These are phyloP conservation scores for Wallacemonas sp. DNA, from an alignment of 208 protist species.

Conservation along the genomic window DNA sequence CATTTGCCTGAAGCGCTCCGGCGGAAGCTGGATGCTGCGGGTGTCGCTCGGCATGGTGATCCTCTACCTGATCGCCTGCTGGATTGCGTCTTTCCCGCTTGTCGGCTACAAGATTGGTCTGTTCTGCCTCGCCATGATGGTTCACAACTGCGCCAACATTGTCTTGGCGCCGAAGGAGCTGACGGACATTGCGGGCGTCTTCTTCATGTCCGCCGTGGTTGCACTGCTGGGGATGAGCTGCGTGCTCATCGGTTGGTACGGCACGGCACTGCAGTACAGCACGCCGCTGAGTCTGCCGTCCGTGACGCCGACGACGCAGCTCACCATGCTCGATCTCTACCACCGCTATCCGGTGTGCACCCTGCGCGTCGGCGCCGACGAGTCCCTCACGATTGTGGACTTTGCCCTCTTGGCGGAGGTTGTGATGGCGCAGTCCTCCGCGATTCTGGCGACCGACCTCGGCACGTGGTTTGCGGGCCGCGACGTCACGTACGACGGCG, in stretches of 20 bases:
- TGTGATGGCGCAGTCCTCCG: constrained; percentile 23
- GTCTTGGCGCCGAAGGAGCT: constrained; percentile 44
- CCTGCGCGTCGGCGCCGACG: constrained; percentile 33
- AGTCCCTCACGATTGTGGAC: constrained; percentile 46
- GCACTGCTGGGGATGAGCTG: constrained; percentile 48
- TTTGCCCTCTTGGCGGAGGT: constrained; percentile 61
- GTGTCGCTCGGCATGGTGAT: constrained; percentile 39
- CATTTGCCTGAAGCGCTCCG: constrained; percentile 35
- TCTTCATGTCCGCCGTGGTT: constrained; percentile 40
- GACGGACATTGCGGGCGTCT: constrained; percentile 48
- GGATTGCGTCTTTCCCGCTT: constrained; percentile 55
- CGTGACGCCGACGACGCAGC: constrained; percentile 1
- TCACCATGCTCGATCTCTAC: constrained; percentile 37
- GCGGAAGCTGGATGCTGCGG: constrained; percentile 43
- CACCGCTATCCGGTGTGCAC: constrained; percentile 76
- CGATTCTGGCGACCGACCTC: constrained; percentile 39
- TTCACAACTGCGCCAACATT: constrained; percentile 60
- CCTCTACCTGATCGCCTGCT: constrained; percentile 50
- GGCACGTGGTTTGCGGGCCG: constrained; percentile 59
- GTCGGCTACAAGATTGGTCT: constrained; percentile 53
- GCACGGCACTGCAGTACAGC: constrained; percentile 43
- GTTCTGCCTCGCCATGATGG: constrained; percentile 61
- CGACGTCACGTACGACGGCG: constrained; percentile 42
- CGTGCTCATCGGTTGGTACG: constrained; percentile 70
- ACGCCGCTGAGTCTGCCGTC: constrained; percentile 40